Percentiles rank a stretch among this genome's conserved stretches.
phyloP scores from a whole-genome alignment of 192 early-diverging fungal genomes.

The Pilobolus umbonatus region DNA sequence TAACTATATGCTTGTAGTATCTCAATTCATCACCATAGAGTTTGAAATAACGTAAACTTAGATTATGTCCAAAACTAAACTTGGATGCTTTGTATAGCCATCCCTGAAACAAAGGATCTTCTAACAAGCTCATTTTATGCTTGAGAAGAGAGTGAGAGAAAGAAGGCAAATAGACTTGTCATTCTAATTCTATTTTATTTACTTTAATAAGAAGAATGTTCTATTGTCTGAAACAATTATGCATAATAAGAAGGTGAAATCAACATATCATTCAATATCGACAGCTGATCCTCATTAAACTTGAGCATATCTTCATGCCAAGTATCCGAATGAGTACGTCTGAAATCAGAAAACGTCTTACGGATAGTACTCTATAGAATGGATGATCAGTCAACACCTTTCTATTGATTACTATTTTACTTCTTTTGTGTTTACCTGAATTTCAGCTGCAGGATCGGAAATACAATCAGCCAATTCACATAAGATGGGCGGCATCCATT shows the following conservation, averaged over 20 bases:
- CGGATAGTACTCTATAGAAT: slow-evolving; percentile 63
- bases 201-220: no score
- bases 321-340: slow-evolving; percentile 90
- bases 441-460: slow-evolving; percentile 74
- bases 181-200: no score
- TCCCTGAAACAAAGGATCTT: no score
- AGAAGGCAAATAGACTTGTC: no score
- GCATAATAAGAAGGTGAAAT: slow-evolving; percentile 85
- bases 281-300: slow-evolving; percentile 75
- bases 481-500: slow-evolving; percentile 86
- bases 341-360: slow-evolving; percentile 88
- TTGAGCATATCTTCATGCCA: slow-evolving; percentile 85
- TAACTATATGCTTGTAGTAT: no score
- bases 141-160: no score
- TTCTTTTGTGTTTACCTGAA: slow-evolving; percentile 49
- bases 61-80: no score
- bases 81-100: no score
- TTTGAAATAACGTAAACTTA: no score
- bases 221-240: no score
- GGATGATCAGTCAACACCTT: not conserved
- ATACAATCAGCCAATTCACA: slow-evolving; percentile 72
- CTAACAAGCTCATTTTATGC: no score
- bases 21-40: no score
- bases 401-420: not conserved
- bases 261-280: slow-evolving; percentile 82